phyloP scores from a whole-genome alignment of 257 asterid genomes.

The Fraxinus anomala region DNA sequence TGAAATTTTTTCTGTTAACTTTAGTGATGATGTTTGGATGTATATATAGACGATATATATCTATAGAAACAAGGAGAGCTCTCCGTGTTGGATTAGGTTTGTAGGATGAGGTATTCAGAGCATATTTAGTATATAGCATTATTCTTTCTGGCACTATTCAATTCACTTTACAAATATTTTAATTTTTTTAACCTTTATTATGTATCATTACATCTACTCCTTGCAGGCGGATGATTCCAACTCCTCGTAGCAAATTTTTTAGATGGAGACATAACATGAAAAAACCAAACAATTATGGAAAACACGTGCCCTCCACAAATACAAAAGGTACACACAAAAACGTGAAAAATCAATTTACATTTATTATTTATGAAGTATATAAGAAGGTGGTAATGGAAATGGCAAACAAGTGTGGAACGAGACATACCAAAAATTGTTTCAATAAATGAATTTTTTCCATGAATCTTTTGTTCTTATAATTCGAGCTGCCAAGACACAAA shows the following conservation, averaged over 20 bases:
- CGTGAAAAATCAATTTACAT: background rate
- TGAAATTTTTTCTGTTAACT: background rate
- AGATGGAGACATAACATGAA: constrained; percentile 22
- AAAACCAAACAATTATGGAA: background rate
- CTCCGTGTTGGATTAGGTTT: background rate
- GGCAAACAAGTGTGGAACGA: constrained; percentile 2
- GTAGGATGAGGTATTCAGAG: background rate
- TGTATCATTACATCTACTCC: too few relatives aligned
- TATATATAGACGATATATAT: constrained; percentile 11
- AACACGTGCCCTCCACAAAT: background rate
- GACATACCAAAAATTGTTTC: background rate
- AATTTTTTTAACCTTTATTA: too few relatives aligned
- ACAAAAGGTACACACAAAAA: background rate
- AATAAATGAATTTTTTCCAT: background rate
- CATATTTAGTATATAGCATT: too few relatives aligned
- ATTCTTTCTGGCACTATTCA: background rate
- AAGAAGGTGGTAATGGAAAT: constrained; percentile 1
- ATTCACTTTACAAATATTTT: background rate
- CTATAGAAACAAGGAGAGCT: background rate
- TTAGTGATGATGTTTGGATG: constrained; percentile 15
- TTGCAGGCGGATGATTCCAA: too few relatives aligned
- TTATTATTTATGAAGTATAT: background rate
- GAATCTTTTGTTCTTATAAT: too few relatives aligned
- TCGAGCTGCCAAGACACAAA: too few relatives aligned
- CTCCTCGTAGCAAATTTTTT: constrained; percentile 1